phyloP scores from a whole-genome alignment of 305 asterid species.

The Ilex paraguariensis region DNA sequence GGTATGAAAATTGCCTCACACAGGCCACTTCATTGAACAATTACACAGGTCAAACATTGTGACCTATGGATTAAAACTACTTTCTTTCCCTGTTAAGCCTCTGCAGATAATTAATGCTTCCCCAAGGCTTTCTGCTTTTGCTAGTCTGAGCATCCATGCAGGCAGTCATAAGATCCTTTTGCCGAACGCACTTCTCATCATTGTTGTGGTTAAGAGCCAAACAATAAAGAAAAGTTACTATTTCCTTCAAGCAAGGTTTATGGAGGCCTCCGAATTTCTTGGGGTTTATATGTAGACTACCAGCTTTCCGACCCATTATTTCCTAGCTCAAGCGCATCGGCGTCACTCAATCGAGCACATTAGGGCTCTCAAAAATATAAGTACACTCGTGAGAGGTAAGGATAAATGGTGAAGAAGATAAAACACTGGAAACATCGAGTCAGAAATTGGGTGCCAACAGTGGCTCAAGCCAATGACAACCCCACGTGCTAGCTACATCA shows the following conservation, averaged over 20 bases:
- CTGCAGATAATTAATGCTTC: conserved; percentile 81
- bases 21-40: too few relatives aligned
- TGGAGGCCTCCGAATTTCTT: conserved; percentile 73
- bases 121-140: conserved; percentile 64
- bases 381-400: too few relatives aligned
- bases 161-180: conserved; percentile 55
- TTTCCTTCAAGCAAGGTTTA: conserved; percentile 87
- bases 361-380: too few relatives aligned
- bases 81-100: conserved; percentile 75
- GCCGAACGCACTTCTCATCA: conserved; percentile 63
- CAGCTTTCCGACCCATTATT: conserved; percentile 80
- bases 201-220: conserved; percentile 65
- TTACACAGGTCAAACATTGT: too few relatives aligned
- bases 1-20: too few relatives aligned
- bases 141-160: conserved; percentile 88
- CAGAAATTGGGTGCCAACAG: too few relatives aligned
- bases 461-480: too few relatives aligned
- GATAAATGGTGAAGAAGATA: too few relatives aligned
- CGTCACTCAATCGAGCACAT: too few relatives aligned
- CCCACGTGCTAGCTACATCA: too few relatives aligned
- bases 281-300: conserved; percentile 58
- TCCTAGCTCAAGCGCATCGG: conserved; percentile 20
- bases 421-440: too few relatives aligned
- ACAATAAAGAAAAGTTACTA: conserved; percentile 68
- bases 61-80: conserved; percentile 10